phyloP scores from a whole-genome alignment of 108 stramenopile genomes.

The Schizochytrium sp. region DNA sequence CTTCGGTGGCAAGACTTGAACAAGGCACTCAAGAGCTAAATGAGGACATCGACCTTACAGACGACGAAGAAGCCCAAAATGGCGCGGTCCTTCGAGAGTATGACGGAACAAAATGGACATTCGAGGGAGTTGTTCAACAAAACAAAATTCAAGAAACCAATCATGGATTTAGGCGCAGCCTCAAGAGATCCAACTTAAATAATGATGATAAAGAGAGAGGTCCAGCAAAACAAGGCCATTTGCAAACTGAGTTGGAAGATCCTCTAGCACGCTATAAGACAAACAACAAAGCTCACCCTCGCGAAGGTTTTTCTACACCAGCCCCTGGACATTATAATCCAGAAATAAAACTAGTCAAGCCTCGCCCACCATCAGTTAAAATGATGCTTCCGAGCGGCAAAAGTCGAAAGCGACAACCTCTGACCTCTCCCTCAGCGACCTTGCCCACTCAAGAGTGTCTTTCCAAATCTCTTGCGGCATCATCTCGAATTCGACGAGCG shows the following conservation, averaged over 20 bases:
- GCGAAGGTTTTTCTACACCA: not conserved
- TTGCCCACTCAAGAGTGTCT: not conserved
- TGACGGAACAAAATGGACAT: not conserved
- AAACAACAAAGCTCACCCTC: not conserved
- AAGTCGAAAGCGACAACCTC: too few species aligned
- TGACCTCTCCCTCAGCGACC: not conserved
- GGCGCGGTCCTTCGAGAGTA: too few species aligned
- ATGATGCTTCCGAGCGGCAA: too few species aligned
- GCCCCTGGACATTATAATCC: not conserved
- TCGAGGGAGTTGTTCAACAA: not conserved
- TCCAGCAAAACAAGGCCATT: too few species aligned
- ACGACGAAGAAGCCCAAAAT: too few species aligned
- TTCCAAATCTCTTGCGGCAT: conserved; percentile 2
- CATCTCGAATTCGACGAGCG: not conserved
- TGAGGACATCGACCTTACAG: too few species aligned
- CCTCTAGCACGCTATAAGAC: too few species aligned
- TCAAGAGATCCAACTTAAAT: too few species aligned
- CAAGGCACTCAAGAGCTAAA: not conserved
- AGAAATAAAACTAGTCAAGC: not conserved
- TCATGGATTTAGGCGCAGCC: too few species aligned
- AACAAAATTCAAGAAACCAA: too few species aligned
- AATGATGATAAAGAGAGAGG: too few species aligned
- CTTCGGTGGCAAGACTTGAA: not conserved
- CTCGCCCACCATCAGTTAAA: not conserved
- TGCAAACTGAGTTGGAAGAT: too few species aligned